These are phyloP conservation scores for Rubia tinctorum DNA, from an alignment of 305 asterid genomes.

Conservation along the genomic window DNA sequence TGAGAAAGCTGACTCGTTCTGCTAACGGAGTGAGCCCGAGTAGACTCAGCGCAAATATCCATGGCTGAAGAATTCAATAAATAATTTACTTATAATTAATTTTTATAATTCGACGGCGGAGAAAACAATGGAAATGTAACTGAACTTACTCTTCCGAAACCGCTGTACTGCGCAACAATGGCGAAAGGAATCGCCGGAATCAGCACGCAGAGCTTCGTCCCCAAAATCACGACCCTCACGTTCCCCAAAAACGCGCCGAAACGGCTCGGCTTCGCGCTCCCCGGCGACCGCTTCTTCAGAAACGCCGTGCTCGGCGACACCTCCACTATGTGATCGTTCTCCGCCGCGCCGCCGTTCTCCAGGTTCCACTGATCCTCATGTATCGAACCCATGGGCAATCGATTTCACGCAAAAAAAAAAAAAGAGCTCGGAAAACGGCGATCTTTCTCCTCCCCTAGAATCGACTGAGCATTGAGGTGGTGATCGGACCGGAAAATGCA, in stretches of 20 bases:
- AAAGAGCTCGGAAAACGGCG: background rate
- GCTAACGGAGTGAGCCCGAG: conserved; percentile 46
- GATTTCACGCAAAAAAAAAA: no score
- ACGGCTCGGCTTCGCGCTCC: conserved; percentile 14
- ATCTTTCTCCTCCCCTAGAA: background rate
- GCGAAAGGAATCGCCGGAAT: conserved; percentile 50
- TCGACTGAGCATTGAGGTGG: background rate
- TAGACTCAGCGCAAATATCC: conserved; percentile 43
- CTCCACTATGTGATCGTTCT: conserved; percentile 7
- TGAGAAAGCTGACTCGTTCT: conserved; percentile 45
- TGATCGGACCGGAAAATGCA: background rate
- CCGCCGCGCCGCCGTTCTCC: conserved; percentile 26
- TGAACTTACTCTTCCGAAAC: conserved; percentile 35
- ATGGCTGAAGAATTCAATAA: conserved; percentile 22
- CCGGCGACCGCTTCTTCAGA: conserved; percentile 25
- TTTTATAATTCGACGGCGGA: no score
- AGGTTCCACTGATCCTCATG: conserved; percentile 21
- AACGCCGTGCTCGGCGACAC: conserved; percentile 23
- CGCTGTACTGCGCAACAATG: conserved; percentile 25
- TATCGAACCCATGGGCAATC: conserved; percentile 18
- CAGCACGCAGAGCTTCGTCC: conserved; percentile 43
- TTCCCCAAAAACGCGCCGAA: conserved; percentile 25
- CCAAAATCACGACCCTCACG: conserved; percentile 35
- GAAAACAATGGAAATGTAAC: background rate
- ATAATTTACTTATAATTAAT: background rate